Percentiles rank a stretch among this genome's conserved stretches.
phyloP scores from a whole-genome alignment of 2,329 filamentous ascomycete species.

The Botrytis cinerea region DNA sequence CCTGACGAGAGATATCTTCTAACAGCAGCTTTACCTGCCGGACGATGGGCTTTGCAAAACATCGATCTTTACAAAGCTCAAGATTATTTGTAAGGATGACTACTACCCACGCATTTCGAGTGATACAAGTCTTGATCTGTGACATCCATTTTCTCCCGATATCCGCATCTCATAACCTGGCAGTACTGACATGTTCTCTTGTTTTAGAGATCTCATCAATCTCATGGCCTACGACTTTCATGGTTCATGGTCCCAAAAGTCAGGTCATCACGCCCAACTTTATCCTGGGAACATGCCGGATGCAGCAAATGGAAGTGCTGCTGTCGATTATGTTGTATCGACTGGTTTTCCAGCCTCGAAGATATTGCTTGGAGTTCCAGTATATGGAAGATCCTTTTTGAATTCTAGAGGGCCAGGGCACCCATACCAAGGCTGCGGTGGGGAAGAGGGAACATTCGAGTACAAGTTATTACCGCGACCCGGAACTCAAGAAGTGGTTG shows the following conservation, averaged over 20 bases:
- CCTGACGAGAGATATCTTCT: conserved; percentile 68
- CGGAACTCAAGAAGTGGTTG: conserved; percentile 65
- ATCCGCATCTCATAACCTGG: neutral
- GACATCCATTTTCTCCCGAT: neutral
- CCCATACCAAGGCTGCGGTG: conserved; percentile 54
- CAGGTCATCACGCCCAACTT: conserved; percentile 76
- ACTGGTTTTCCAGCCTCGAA: conserved; percentile 69
- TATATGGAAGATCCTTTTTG: conserved; percentile 74
- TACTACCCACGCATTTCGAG: neutral
- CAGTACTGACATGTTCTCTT: conserved; percentile 3
- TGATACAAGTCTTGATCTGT: neutral
- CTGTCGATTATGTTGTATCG: conserved; percentile 64
- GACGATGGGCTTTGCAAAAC: conserved; percentile 63
- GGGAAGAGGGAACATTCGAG: conserved; percentile 71
- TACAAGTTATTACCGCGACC: conserved; percentile 68
- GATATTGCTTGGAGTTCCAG: conserved; percentile 73
- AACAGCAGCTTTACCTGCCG: conserved; percentile 71
- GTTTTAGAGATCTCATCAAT: conserved; percentile 64
- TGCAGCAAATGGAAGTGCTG: conserved; percentile 65
- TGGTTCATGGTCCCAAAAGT: conserved; percentile 66
- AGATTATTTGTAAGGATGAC: conserved; percentile 52
- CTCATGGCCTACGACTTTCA: conserved; percentile 81
- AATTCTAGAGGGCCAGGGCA: conserved; percentile 66
- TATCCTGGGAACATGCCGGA: conserved; percentile 56
- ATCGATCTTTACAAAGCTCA: conserved; percentile 66